Percentiles rank a stretch among this genome's conserved stretches.
phyloP scores from a whole-genome alignment of 345 rosid genomes.

The Eucalyptus dawsonii region DNA sequence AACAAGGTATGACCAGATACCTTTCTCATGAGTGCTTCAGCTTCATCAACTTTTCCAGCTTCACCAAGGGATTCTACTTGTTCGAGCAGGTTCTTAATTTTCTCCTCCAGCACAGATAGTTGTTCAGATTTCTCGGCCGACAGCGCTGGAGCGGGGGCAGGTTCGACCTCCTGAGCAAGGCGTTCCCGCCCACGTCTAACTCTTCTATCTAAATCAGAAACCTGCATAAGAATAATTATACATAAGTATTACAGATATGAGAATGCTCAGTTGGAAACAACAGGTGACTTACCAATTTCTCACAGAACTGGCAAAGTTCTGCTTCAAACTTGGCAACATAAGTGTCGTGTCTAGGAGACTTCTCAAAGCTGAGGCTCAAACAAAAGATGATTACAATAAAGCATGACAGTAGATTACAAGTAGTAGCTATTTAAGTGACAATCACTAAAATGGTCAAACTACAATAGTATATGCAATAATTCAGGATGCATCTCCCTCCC shows the following conservation, averaged over 20 bases:
- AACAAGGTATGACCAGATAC: conserved; percentile 8
- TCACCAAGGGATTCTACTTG: conserved; percentile 98
- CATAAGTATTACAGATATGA: background rate
- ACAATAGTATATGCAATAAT: background rate
- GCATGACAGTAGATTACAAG: background rate
- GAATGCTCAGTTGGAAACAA: background rate
- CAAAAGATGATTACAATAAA: background rate
- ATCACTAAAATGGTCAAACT: background rate
- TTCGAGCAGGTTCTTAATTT: conserved; percentile 80
- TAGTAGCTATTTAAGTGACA: background rate
- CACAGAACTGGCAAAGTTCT: conserved; percentile 88
- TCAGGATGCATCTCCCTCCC: background rate
- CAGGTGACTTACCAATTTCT: conserved; percentile 60
- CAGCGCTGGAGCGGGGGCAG: conserved; percentile 57
- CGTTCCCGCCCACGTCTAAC: conserved; percentile 98
- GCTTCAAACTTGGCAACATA: conserved; percentile 79
- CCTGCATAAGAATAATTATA: conserved; percentile 21
- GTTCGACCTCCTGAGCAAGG: conserved; percentile 84
- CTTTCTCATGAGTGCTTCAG: conserved; percentile 99
- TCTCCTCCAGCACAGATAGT: conserved; percentile 77
- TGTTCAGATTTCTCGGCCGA: conserved; percentile 83
- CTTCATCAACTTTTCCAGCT: conserved; percentile 98
- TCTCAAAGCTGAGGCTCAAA: conserved; percentile 65
- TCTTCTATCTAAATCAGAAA: conserved; percentile 89
- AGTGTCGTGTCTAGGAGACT: conserved; percentile 65